Evolutionary conservation across 2,329 filamentous ascomycete species (phyloP), one percentile per base, ranked within the genome.

Genomic region (Fusarium torulosum): DNA sequence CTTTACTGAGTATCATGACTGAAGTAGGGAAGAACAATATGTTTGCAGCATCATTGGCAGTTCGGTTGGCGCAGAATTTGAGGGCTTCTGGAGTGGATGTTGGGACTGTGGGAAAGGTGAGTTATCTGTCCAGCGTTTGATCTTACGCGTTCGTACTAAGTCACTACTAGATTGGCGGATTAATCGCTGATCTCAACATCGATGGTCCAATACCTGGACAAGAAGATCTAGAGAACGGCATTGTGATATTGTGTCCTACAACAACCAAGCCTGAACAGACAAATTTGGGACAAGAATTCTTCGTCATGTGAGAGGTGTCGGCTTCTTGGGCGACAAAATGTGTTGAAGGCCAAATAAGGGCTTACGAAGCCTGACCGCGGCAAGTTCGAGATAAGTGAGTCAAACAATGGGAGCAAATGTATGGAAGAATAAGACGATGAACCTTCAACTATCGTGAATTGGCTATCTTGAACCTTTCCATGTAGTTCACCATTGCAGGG

Each of bases 61-160:
- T 38, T 88, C 81, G 31, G 76, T 90, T 72, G 91, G 92, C 9
- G 85, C 87, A 69, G 4, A 43, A 96, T 91, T 76, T 96, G 92
- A 56, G 41, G 14, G 31, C 56, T 6, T 66, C 61, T 17, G 66
- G 65, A 9, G 43, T 54, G 7, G 56, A 69, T 44, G 49, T 38
- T 6, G 42, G 14, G 5, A 61, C 65, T 4, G 54, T 42, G 20
- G 66, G 51, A 33, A 69, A 66, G 65, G 66, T 53, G 4, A 15
- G 59, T 29, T 4, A 6, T 13, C 4, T 11, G 4, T 6, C 14
- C 2, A 4, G 2, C 2, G 6, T 14, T 23, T 8, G 13, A 14
- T 9, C 25, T 31, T 8, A 21, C 1, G 1, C 14, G 17, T 37
- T 5, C 3, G 23, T 45, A 47, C 54, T 13, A 6, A 20, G 0